phyloP scores from a whole-genome alignment of 1,139 yeast species.

The Saccharomycopsis hybrid region DNA sequence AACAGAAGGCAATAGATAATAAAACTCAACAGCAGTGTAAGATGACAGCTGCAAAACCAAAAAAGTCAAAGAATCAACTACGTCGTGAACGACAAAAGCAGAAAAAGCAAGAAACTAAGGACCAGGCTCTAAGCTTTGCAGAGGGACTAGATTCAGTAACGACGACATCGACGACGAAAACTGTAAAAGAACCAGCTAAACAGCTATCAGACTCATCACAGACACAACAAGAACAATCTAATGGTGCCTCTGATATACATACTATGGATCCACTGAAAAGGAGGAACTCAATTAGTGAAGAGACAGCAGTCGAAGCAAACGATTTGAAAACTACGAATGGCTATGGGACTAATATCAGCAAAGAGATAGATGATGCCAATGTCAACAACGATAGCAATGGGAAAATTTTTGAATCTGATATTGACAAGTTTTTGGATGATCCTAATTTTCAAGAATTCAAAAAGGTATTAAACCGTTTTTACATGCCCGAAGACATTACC shows the following conservation, averaged over 20 bases:
- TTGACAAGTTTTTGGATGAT: slow-evolving; percentile 28
- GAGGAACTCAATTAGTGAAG: slow-evolving; percentile 1
- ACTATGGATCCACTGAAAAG: not conserved
- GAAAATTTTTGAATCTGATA: slow-evolving; percentile 25
- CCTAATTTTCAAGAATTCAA: slow-evolving; percentile 40
- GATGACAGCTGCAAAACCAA: too few species aligned
- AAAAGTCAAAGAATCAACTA: slow-evolving; percentile 27
- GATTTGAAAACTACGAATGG: not conserved
- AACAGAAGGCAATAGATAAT: too few species aligned
- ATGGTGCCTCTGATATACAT: not conserved
- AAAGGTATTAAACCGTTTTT: slow-evolving; percentile 39
- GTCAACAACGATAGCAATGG: too few species aligned
- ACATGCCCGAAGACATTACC: slow-evolving; percentile 24
- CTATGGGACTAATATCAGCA: not conserved
- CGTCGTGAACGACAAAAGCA: slow-evolving; percentile 17
- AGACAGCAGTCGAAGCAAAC: slow-evolving; percentile 3
- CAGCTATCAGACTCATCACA: slow-evolving; percentile 6
- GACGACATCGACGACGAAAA: too few species aligned
- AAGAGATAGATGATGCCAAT: too few species aligned
- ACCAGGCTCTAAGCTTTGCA: slow-evolving; percentile 1
- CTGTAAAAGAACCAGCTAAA: slow-evolving; percentile 2
- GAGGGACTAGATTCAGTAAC: slow-evolving; percentile 9
- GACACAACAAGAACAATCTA: slow-evolving; percentile 4
- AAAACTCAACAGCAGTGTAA: too few species aligned
- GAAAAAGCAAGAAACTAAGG: slow-evolving; percentile 4